Evolutionary conservation across 2,329 filamentous ascomycete genomes (phyloP).

Genomic region (Aspergillus sp.): DNA sequence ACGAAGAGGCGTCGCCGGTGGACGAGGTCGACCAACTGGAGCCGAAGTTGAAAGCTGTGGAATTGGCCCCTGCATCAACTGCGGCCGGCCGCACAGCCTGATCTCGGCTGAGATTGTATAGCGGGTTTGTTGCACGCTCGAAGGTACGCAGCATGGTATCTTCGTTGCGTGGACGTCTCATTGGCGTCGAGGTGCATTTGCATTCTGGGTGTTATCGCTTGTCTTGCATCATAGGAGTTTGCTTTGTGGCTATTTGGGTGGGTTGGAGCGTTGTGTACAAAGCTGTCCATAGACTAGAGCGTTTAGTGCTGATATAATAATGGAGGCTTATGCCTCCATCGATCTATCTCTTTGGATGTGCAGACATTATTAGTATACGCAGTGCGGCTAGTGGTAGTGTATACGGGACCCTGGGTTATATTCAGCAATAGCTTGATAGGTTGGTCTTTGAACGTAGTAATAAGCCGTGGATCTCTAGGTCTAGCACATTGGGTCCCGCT

Average conservation of each 20-base stretch:
- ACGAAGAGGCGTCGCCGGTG: constrained; percentile 11
- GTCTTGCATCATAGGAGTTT: neutral
- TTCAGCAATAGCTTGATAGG: too few species aligned
- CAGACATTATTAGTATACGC: too few species aligned
- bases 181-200: neutral
- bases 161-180: neutral
- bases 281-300: neutral
- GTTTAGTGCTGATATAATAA: too few species aligned
- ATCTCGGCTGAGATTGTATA: neutral
- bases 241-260: neutral
- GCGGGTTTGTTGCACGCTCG: neutral
- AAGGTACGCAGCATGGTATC: neutral
- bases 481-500: too few species aligned
- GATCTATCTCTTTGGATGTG: too few species aligned
- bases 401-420: too few species aligned
- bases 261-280: neutral
- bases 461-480: too few species aligned
- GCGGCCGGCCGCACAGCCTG: neutral
- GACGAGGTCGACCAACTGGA: constrained; percentile 1
- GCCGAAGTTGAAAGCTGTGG: neutral
- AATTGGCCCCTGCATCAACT: neutral
- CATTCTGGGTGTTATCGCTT: neutral
- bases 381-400: too few species aligned
- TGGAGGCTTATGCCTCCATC: too few species aligned
- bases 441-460: too few species aligned